A percentile compares a stretch with the other conserved stretches of the same genome.
Evolutionary conservation across 169 alveolate species (phyloP).

Genomic region (Amoebophrya sp.): DNA sequence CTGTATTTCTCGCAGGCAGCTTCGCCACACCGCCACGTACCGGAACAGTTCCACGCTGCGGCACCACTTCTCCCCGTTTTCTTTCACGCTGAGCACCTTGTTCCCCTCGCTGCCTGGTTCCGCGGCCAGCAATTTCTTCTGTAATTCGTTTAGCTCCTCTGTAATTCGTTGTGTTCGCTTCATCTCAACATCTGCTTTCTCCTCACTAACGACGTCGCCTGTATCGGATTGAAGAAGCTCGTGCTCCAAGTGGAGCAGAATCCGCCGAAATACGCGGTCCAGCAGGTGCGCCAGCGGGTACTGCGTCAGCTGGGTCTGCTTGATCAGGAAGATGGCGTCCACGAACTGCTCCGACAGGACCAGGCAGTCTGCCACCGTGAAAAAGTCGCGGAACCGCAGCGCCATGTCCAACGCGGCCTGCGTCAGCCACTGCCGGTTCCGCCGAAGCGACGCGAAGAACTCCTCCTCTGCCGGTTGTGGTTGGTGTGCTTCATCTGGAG

Average conservation of each 20-base stretch:
- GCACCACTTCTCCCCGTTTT: background rate
- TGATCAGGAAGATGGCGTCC: background rate
- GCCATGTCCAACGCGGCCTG: background rate
- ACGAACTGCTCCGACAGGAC: background rate
- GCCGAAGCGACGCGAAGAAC: background rate
- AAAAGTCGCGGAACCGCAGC: background rate
- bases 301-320: background rate
- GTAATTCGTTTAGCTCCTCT: no score
- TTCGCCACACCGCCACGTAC: background rate
- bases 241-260: no score
- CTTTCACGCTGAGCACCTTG: background rate
- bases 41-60: background rate
- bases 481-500: no score
- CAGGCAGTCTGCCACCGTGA: background rate
- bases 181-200: no score
- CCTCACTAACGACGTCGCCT: no score
- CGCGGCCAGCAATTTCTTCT: no score
- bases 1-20: background rate
- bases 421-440: background rate
- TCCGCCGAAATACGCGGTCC: background rate
- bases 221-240: no score
- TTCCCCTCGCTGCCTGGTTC: no score
- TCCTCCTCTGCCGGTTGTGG: no score
- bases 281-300: background rate
- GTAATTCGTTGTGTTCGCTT: no score